Percentiles rank a stretch among this genome's conserved stretches.
Conservation (phyloP, 345 rosid species). For the Arabidopsis thaliana region TAIR10.1 NC_003076.8:23227501-23228000, state of each 20-base stretch:
- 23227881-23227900: constrained; percentile 43
- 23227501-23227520: neutral
- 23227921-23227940: constrained; percentile 46
- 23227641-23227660: neutral
- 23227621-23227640: constrained; percentile 13
- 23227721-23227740: neutral
- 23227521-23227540: constrained; percentile 13
- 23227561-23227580: neutral
- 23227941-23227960: constrained; percentile 28
- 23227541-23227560: neutral
- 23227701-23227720: neutral
- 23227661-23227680: neutral
- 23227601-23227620: constrained; percentile 19
- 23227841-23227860: constrained; percentile 35
- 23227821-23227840: constrained; percentile 37
- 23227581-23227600: constrained; percentile 7
- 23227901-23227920: constrained; percentile 44
- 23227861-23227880: constrained; percentile 45
- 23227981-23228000: neutral
- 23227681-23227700: constrained; percentile 12
- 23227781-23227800: constrained; percentile 11
- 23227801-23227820: constrained; percentile 17
- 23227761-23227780: constrained; percentile 20
- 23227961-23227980: neutral
- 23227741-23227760: constrained; percentile 15